Percentiles rank a stretch among this genome's conserved stretches.
Conservation (phyloP, 176 grass and related monocot species). For the Thinopyrum elongatum region DNA sequence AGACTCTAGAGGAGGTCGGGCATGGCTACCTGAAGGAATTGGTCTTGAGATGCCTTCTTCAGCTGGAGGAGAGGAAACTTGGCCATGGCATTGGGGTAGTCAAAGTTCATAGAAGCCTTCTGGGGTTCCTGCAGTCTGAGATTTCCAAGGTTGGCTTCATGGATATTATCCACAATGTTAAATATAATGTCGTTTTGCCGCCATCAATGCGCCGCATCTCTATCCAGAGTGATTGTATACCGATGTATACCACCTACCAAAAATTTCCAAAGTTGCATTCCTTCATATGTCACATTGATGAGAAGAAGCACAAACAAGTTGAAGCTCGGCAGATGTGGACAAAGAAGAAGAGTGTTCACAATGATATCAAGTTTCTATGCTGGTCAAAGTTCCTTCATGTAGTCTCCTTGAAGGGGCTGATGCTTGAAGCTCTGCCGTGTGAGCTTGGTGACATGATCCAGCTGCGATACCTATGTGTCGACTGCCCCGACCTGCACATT, state of each 20-base stretch:
- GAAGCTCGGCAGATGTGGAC: not conserved
- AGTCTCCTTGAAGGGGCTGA: not conserved
- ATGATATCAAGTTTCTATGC: conserved; percentile 7
- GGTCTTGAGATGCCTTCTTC: conserved; percentile 8
- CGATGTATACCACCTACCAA: not conserved
- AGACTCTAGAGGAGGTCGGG: conserved; percentile 20
- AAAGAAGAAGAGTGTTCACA: not conserved
- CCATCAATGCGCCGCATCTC: not conserved
- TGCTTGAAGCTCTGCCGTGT: not conserved
- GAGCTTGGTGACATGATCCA: conserved; percentile 21
- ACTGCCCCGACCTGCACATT: not conserved
- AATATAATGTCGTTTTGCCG: not conserved
- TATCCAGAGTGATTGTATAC: not conserved
- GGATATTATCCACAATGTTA: not conserved
- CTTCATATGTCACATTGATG: not conserved
- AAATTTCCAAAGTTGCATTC: conserved; percentile 16
- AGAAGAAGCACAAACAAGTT: not conserved
- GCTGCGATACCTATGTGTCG: not conserved
- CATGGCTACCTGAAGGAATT: not conserved
- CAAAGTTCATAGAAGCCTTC: conserved; percentile 6
- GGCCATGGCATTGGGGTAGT: not conserved
- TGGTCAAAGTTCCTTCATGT: conserved; percentile 24
- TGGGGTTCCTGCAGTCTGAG: conserved; percentile 8
- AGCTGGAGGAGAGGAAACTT: not conserved
- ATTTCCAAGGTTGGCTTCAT: conserved; percentile 26